These are phyloP conservation scores for Thielaviopsis cerberus DNA, from an alignment of 2,329 filamentous ascomycete genomes.

Conservation along the genomic window DNA sequence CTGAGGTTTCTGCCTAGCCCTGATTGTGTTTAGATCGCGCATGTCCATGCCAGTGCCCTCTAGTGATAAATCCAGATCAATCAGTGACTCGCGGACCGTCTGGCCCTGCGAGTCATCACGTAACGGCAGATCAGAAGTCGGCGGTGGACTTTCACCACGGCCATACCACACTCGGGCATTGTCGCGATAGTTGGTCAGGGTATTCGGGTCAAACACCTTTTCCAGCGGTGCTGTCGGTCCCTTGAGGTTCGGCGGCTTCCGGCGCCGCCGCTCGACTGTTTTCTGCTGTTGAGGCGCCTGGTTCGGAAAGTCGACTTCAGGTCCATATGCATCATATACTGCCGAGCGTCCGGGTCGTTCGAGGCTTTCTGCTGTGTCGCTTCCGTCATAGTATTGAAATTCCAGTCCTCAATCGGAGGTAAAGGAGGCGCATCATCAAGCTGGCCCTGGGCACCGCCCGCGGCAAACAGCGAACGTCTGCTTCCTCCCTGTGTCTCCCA, in stretches of 20 bases:
- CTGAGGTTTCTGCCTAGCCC: slow-evolving; percentile 1
- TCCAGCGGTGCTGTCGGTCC: slow-evolving; percentile 26
- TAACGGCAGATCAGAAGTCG: slow-evolving; percentile 26
- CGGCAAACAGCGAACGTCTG: slow-evolving; percentile 37
- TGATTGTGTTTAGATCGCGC: slow-evolving; percentile 5
- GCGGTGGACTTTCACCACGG: slow-evolving; percentile 15
- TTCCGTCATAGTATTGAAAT: slow-evolving; percentile 28
- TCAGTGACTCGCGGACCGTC: slow-evolving; percentile 25
- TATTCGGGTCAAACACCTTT: slow-evolving; percentile 30
- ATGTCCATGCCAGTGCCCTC: slow-evolving; percentile 11
- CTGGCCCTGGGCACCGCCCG: slow-evolving; percentile 30
- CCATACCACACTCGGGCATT: slow-evolving; percentile 27
- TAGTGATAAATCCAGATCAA: slow-evolving; percentile 27
- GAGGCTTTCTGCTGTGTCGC: neutral
- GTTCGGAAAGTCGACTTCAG: slow-evolving; percentile 5
- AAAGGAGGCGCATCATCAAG: slow-evolving; percentile 17
- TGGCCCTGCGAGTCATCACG: slow-evolving; percentile 22
- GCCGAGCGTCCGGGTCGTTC: slow-evolving; percentile 3
- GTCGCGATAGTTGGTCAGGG: slow-evolving; percentile 27
- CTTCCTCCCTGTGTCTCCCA: slow-evolving; percentile 53
- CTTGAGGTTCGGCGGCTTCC: slow-evolving; percentile 25
- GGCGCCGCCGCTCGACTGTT: slow-evolving; percentile 16
- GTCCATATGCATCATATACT: slow-evolving; percentile 9
- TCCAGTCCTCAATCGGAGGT: slow-evolving; percentile 35
- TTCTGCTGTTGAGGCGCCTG: slow-evolving; percentile 12